Conservation (phyloP, 2,329 filamentous ascomycete species). For the Pleomassaria siparia region DNA sequence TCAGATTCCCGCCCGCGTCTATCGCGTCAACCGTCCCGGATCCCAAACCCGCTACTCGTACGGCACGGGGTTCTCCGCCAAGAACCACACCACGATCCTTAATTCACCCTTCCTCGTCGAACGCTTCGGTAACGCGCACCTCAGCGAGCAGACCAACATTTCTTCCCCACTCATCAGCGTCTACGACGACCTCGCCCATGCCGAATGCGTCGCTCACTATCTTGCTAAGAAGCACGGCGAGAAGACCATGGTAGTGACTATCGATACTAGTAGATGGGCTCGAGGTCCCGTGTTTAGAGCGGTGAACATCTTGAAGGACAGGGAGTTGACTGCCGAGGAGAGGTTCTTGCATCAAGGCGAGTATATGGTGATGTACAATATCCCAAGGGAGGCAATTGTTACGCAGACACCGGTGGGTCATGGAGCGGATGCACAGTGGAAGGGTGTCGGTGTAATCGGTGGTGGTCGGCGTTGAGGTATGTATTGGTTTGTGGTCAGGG, state of each 20-base stretch:
- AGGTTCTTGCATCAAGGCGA: slow-evolving; percentile 36
- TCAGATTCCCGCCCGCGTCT: slow-evolving; percentile 29
- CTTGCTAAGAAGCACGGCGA: slow-evolving; percentile 23
- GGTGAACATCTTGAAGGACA: slow-evolving; percentile 26
- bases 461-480: background rate
- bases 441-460: background rate
- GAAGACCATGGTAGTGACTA: slow-evolving; percentile 26
- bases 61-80: slow-evolving; percentile 32
- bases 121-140: slow-evolving; percentile 8
- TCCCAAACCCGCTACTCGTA: slow-evolving; percentile 37
- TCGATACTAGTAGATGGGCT: slow-evolving; percentile 34
- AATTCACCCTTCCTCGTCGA: slow-evolving; percentile 13
- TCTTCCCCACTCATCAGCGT: slow-evolving; percentile 38
- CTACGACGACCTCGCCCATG: slow-evolving; percentile 29
- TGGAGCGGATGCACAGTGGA: background rate
- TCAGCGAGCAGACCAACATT: slow-evolving; percentile 33
- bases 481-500: too few relatives aligned
- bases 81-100: slow-evolving; percentile 41
- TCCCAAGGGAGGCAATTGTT: slow-evolving; percentile 34
- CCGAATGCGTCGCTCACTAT: slow-evolving; percentile 27
- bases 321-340: slow-evolving; percentile 6
- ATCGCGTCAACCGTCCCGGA: slow-evolving; percentile 30
- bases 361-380: slow-evolving; percentile 39
- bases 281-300: slow-evolving; percentile 37
- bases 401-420: slow-evolving; percentile 27